Base-by-base conservation (phyloP, 2,329 filamentous ascomycete genomes). In the Stagonosporopsis vannaccii region DNA sequence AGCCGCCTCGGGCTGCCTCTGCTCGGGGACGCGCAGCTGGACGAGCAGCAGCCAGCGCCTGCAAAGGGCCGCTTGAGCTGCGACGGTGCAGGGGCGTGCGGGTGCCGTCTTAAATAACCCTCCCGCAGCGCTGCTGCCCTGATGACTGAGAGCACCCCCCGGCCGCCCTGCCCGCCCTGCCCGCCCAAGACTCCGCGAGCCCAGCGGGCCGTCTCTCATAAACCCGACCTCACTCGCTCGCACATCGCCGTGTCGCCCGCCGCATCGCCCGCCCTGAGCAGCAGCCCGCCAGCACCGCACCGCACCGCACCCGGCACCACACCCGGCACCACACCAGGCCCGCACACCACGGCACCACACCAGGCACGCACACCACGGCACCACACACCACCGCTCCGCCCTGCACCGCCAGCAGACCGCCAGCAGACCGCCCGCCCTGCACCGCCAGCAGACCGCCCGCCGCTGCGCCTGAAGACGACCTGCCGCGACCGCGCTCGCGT, bases 61-160 rank as follows among this genome's bases (percentile, higher is more conserved):
- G 65, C 60, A 39, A 53, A 42, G 36, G 53, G 46, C 46, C 53
- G 53, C 47, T 56, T 51, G 42, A 33, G 39, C 40, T 23, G 52
- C 35, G 42, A 30, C 35, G 32, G 28, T 58, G 67, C 63, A 64
- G 63, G 62, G 65, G 63, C 48, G 51, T 52, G 35, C 52, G 45
- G 46, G 46, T 56, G 52, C 19, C 46, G 61, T 47, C 57, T 71
- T 67, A 69, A 68, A 69, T 68, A 67, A 56, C 53, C 53, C 46
- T 62, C 61, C 56, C 62, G 62, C 59, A 55, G 47, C 61, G 59
- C 66, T 67, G 51, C 47, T 56, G 56, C 58, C 60, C 62, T 66
- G 59, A 54, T 55, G 51, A 59, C 58, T 63, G 59, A 50, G 58
- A 56, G 59, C 56, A 67, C 60, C 65, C 60, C 65, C 67, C 59